These are phyloP conservation scores for Biscogniauxia sp. DNA, from an alignment of 2,329 filamentous ascomycete genomes.

Conservation along the genomic window DNA sequence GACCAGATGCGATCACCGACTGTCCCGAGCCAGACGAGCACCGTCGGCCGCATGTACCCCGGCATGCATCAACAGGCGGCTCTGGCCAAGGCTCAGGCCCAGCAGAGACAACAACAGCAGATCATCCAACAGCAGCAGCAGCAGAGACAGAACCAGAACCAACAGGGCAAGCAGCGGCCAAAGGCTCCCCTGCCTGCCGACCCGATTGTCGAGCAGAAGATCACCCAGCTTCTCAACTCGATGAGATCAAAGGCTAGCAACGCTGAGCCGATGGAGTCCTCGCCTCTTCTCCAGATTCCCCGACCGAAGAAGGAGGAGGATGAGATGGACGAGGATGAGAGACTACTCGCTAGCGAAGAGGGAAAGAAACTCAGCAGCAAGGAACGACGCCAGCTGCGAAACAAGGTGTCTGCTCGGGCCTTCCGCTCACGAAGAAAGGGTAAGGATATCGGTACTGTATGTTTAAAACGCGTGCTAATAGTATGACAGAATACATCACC, in stretches of 20 bases:
- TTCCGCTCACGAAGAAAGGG: slow-evolving; percentile 98
- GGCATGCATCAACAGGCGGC: slow-evolving; percentile 91
- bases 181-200: slow-evolving; percentile 58
- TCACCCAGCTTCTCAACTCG: slow-evolving; percentile 86
- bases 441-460: slow-evolving; percentile 44
- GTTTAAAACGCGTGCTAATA: slow-evolving; percentile 45
- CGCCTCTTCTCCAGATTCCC: slow-evolving; percentile 63
- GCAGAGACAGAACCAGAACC: slow-evolving; percentile 39
- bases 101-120: slow-evolving; percentile 66
- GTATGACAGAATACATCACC: slow-evolving; percentile 81
- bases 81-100: slow-evolving; percentile 68
- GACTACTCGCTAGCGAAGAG: slow-evolving; percentile 67
- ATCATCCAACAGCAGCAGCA: slow-evolving; percentile 57
- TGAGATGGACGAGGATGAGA: slow-evolving; percentile 98
- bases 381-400: slow-evolving; percentile 92
- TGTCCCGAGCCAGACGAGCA: slow-evolving; percentile 48
- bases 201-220: slow-evolving; percentile 84
- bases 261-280: slow-evolving; percentile 49
- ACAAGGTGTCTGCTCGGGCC: slow-evolving; percentile 96
- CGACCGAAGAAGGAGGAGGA: slow-evolving; percentile 90
- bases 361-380: slow-evolving; percentile 99
- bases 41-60: slow-evolving; percentile 77
- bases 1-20: slow-evolving; percentile 50
- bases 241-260: slow-evolving; percentile 74
- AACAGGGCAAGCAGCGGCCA: slow-evolving; percentile 36